These are phyloP conservation scores for Purpureocillium takamizusanense DNA, from an alignment of 2,329 filamentous ascomycete genomes.

Conservation along the genomic window DNA sequence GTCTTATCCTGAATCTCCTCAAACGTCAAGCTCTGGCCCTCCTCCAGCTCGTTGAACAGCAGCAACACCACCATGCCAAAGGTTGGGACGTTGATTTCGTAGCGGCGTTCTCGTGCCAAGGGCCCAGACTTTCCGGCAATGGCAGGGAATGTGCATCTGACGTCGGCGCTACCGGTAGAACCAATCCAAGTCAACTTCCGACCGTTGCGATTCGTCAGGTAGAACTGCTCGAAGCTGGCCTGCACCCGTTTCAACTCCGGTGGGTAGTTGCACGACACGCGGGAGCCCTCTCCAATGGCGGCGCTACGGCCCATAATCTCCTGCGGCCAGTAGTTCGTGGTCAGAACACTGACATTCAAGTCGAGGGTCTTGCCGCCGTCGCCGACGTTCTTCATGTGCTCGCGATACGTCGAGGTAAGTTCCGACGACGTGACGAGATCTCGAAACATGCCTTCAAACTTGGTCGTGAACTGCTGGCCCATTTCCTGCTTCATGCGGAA, in stretches of 20 bases:
- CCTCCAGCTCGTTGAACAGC: constrained; percentile 72
- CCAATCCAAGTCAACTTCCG: constrained; percentile 78
- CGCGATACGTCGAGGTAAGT: constrained; percentile 67
- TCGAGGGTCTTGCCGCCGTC: constrained; percentile 52
- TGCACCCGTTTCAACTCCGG: constrained; percentile 65
- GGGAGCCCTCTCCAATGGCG: constrained; percentile 36
- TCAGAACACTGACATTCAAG: constrained; percentile 75
- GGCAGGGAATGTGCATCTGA: constrained; percentile 69
- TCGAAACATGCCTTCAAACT: constrained; percentile 96
- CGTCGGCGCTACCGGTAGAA: constrained; percentile 68
- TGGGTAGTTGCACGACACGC: constrained; percentile 59
- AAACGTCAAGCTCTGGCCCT: constrained; percentile 42
- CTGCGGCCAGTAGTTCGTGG: constrained; percentile 89
- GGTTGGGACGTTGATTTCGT: constrained; percentile 87
- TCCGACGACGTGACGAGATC: constrained; percentile 87
- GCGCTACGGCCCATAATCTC: constrained; percentile 66
- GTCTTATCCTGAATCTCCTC: constrained; percentile 80
- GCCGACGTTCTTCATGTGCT: constrained; percentile 48
- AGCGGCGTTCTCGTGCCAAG: constrained; percentile 57
- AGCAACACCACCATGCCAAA: constrained; percentile 86
- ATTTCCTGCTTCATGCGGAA: constrained; percentile 95
- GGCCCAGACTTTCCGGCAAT: constrained; percentile 58
- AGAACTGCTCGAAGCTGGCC: constrained; percentile 81
- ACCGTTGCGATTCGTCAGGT: constrained; percentile 78
- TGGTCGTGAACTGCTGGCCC: constrained; percentile 85